Evolutionary conservation across 2,329 filamentous ascomycete genomes (phyloP).

Genomic region (Chaetomium sp.): DNA sequence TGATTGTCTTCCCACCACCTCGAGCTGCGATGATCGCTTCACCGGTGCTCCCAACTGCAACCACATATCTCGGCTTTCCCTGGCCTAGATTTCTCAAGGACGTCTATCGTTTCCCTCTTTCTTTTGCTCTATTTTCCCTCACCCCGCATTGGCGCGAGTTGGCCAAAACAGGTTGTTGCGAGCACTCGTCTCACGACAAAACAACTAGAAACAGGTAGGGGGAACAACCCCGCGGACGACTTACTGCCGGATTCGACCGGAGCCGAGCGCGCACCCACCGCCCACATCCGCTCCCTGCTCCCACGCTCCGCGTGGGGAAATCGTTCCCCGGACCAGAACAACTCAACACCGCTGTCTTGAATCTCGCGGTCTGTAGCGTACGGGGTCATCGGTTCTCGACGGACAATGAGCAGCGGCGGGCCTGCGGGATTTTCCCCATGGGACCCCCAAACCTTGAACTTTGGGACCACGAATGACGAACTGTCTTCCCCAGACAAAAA

Average conservation of each 20-base stretch:
- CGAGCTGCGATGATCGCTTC: constrained; percentile 2
- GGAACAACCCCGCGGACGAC: background rate
- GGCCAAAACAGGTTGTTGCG: background rate
- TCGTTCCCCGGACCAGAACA: background rate
- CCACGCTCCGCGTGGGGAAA: constrained; percentile 12
- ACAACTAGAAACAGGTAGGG: constrained; percentile 3
- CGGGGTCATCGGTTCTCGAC: too few species aligned
- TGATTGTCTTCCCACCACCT: constrained; percentile 9
- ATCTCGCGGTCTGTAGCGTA: background rate
- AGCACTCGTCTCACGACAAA: background rate
- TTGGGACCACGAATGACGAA: background rate
- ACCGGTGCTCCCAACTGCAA: constrained; percentile 13
- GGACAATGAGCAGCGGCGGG: background rate
- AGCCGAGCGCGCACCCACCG: background rate
- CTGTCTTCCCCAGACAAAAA: background rate
- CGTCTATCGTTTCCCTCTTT: background rate
- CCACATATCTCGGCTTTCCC: constrained; percentile 2
- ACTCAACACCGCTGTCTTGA: background rate
- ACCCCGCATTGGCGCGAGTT: background rate
- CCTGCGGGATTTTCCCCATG: constrained; percentile 7
- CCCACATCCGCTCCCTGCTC: constrained; percentile 9
- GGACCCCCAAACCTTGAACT: background rate
- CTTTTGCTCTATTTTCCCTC: background rate
- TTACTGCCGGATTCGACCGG: constrained; percentile 1
- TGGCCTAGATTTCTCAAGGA: background rate